Conservation (phyloP, 768 basidiomycete species). For the Tylopilus plumbeoviolaceoides region DNA sequence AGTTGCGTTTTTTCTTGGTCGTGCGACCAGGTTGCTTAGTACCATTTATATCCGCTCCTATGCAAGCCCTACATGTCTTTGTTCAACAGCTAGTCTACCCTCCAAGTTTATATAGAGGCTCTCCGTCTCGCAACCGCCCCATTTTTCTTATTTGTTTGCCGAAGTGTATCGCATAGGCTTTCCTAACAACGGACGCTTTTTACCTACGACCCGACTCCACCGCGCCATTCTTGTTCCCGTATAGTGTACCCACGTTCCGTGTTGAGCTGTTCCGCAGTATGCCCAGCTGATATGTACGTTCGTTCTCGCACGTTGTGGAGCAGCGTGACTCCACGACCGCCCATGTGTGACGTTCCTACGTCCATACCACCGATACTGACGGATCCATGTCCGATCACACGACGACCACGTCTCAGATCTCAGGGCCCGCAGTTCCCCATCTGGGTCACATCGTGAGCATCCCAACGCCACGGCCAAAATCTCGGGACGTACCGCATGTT, state of each 20-base stretch:
- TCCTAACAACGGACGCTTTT: not conserved
- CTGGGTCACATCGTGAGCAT: not conserved
- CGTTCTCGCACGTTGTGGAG: not conserved
- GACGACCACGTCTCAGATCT: not conserved
- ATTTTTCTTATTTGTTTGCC: not conserved
- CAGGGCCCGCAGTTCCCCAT: not conserved
- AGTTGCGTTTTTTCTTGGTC: not conserved
- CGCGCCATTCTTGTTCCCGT: not conserved
- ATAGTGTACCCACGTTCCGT: not conserved
- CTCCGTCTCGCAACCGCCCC: not conserved
- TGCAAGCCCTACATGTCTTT: not conserved
- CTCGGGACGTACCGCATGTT: too few species aligned
- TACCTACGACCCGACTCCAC: not conserved
- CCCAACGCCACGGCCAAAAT: not conserved
- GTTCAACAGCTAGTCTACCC: too few species aligned
- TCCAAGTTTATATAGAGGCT: too few species aligned
- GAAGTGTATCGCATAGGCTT: not conserved
- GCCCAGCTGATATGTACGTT: not conserved
- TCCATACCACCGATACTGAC: not conserved
- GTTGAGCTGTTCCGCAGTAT: not conserved
- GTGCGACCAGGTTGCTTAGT: not conserved
- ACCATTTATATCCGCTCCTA: constrained; percentile 3
- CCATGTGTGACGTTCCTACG: too few species aligned
- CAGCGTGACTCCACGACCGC: not conserved
- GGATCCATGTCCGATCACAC: not conserved